These are phyloP conservation scores for Quercus agrifolia DNA, from an alignment of 306 rosid species.

Conservation along the genomic window DNA sequence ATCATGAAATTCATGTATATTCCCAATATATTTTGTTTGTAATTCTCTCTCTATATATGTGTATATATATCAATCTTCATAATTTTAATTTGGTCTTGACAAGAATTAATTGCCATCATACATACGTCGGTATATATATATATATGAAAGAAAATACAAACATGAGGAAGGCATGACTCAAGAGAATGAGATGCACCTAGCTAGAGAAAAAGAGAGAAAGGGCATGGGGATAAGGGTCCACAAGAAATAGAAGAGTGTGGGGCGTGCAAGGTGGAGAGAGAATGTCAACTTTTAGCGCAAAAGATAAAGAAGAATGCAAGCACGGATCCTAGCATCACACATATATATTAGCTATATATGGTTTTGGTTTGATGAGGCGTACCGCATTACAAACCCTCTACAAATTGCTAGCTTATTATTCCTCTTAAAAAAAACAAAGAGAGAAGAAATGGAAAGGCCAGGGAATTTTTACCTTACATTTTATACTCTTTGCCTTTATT, in stretches of 20 bases:
- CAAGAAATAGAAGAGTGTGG: not conserved
- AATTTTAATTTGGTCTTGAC: no score
- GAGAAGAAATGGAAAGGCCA: not conserved
- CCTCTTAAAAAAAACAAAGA: not conserved
- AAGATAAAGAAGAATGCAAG: slow-evolving; percentile 22
- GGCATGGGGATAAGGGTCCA: not conserved
- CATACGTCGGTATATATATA: no score
- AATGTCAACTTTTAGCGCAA: slow-evolving; percentile 40
- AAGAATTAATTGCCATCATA: no score
- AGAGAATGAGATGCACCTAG: not conserved
- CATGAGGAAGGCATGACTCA: not conserved
- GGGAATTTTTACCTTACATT: not conserved
- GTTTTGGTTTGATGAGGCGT: not conserved
- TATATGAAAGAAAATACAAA: not conserved
- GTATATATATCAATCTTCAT: no score
- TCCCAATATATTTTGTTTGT: no score
- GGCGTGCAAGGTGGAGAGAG: slow-evolving; percentile 30
- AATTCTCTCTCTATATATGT: no score
- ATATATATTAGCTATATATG: not conserved
- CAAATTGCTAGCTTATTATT: slow-evolving; percentile 30
- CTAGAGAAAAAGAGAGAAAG: not conserved
- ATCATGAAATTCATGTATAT: no score
- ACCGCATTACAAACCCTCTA: slow-evolving; percentile 32
- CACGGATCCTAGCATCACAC: slow-evolving; percentile 71
- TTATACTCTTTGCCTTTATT: slow-evolving; percentile 13